Conservation (phyloP, 2,329 filamentous ascomycete species). For the Raffaelea ambrosiae region DNA sequence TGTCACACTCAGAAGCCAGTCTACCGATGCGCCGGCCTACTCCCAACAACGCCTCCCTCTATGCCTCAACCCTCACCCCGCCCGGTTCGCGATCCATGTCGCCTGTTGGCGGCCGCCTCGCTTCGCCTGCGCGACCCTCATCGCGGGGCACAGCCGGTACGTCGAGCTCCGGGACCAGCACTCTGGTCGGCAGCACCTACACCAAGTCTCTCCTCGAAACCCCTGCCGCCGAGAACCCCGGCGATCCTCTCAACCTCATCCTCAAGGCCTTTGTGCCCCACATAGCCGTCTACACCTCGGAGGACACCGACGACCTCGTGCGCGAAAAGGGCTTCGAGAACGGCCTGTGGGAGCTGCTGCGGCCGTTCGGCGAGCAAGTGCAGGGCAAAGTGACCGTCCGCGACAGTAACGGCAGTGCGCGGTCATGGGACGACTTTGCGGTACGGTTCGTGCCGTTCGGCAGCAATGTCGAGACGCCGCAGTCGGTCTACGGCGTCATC, state of each 20-base stretch:
- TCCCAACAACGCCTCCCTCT: slow-evolving; percentile 51
- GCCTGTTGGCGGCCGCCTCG: slow-evolving; percentile 47
- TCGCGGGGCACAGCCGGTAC: slow-evolving; percentile 19
- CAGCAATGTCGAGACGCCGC: slow-evolving; percentile 44
- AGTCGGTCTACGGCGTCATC: slow-evolving; percentile 26
- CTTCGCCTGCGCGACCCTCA: slow-evolving; percentile 42
- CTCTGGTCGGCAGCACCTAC: slow-evolving; percentile 26
- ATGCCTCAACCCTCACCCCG: slow-evolving; percentile 60
- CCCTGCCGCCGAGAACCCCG: slow-evolving; percentile 7
- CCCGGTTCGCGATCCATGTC: slow-evolving; percentile 61
- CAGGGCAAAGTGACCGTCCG: slow-evolving; percentile 82
- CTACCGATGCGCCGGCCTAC: slow-evolving; percentile 44
- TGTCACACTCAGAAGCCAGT: slow-evolving; percentile 42
- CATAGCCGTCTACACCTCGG: slow-evolving; percentile 77
- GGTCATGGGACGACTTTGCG: slow-evolving; percentile 80
- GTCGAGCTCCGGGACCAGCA: too few species aligned
- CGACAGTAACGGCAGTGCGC: slow-evolving; percentile 80
- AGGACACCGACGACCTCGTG: slow-evolving; percentile 74
- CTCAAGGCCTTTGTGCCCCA: slow-evolving; percentile 82
- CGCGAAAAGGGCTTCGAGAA: slow-evolving; percentile 75
- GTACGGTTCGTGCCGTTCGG: slow-evolving; percentile 74
- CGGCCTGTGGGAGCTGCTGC: slow-evolving; percentile 75
- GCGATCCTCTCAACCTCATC: slow-evolving; percentile 43
- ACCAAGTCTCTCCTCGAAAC: slow-evolving; percentile 29
- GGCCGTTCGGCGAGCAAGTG: slow-evolving; percentile 84